phyloP scores from a whole-genome alignment of 139 green algal species.

The Coelastrella sp. region DNA sequence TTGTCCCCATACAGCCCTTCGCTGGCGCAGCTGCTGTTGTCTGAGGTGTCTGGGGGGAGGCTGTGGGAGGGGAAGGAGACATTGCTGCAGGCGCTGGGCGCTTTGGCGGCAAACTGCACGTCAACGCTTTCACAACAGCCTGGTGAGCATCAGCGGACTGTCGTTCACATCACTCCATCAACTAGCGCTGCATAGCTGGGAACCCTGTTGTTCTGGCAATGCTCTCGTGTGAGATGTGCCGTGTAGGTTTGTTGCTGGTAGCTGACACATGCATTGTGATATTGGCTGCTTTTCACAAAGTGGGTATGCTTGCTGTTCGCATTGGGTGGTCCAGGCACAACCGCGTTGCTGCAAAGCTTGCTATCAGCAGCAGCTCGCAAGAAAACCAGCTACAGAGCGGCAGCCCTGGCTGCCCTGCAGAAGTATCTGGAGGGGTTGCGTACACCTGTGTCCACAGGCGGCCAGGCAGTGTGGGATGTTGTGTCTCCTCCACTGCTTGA shows the following conservation, averaged over 20 bases:
- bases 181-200: background rate
- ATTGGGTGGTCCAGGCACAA: background rate
- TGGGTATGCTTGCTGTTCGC: background rate
- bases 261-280: background rate
- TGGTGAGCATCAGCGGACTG: background rate
- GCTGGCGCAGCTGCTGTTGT: constrained; percentile 34
- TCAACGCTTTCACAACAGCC: constrained; percentile 8
- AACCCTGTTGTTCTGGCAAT: background rate
- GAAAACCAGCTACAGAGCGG: constrained; percentile 18
- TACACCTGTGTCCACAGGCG: background rate
- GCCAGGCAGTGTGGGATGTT: background rate
- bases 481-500: constrained; percentile 11
- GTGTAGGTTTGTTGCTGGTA: no score
- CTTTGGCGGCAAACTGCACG: constrained; percentile 58
- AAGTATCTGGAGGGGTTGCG: background rate
- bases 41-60: constrained; percentile 58
- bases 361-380: constrained; percentile 15
- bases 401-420: background rate
- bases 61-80: constrained; percentile 90
- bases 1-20: constrained; percentile 51
- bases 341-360: background rate
- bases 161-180: background rate
- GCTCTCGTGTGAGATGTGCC: background rate
- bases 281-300: background rate
- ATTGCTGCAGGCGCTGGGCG: constrained; percentile 69